phyloP scores from a whole-genome alignment of 2,329 filamentous ascomycete genomes.

The Lachnellula suecica region DNA sequence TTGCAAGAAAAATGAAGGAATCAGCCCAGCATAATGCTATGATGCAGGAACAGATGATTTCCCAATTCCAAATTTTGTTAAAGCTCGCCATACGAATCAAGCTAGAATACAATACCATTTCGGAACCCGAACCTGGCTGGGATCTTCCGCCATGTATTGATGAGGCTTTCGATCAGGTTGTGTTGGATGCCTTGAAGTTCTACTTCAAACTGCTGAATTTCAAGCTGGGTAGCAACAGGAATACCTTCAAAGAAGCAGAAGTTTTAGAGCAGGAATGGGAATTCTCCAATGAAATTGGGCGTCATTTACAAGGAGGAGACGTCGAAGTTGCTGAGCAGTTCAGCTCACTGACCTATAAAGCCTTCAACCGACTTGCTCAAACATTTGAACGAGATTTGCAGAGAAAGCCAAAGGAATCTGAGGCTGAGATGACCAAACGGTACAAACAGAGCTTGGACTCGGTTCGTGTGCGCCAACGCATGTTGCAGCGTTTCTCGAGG shows the following conservation, averaged over 20 bases:
- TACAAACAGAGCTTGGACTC: constrained; percentile 96
- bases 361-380: constrained; percentile 79
- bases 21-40: constrained; percentile 87
- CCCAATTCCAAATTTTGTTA: constrained; percentile 90
- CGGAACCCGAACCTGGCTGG: constrained; percentile 88
- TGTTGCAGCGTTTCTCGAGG: constrained; percentile 92
- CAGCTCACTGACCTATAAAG: constrained; percentile 89
- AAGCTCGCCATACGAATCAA: constrained; percentile 93
- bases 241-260: constrained; percentile 98
- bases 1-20: constrained; percentile 94
- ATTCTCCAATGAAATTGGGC: constrained; percentile 90
- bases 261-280: constrained; percentile 97
- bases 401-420: constrained; percentile 78
- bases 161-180: constrained; percentile 89
- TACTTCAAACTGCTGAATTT: constrained; percentile 99
- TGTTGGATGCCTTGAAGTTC: constrained; percentile 90
- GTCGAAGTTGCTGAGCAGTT: constrained; percentile 98
- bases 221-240: constrained; percentile 97
- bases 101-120: constrained; percentile 79
- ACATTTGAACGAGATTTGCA: constrained; percentile 93
- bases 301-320: constrained; percentile 88
- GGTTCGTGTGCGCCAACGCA: constrained; percentile 91
- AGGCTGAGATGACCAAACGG: constrained; percentile 89
- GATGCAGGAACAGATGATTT: constrained; percentile 97
- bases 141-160: constrained; percentile 94